These are phyloP conservation scores for Globisporangium paroecandrum DNA, from an alignment of 352 stramenopile species.

Conservation along the genomic window DNA sequence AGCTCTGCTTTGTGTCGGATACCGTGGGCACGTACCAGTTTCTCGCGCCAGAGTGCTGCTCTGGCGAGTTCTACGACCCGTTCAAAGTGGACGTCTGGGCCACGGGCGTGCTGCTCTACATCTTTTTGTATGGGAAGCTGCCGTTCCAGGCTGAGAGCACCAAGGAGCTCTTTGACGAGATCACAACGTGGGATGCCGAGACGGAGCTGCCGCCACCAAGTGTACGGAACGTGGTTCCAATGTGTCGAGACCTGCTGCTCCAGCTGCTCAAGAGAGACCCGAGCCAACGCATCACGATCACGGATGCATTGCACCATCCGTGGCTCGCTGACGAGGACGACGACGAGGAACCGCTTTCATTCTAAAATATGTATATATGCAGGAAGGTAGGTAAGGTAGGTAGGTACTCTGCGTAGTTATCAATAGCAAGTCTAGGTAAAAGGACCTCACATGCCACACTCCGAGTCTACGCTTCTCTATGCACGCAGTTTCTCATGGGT, in stretches of 20 bases:
- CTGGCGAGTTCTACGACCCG: conserved; percentile 76
- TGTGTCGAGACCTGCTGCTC: conserved; percentile 46
- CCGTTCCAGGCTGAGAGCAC: conserved; percentile 74
- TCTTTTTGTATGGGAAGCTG: conserved; percentile 81
- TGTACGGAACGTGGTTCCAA: conserved; percentile 21
- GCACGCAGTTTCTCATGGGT: not conserved
- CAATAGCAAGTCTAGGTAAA: not conserved
- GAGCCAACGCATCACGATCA: conserved; percentile 46
- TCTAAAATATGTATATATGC: conserved; percentile 31
- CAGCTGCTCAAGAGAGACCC: conserved; percentile 53
- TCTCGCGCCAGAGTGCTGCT: conserved; percentile 84
- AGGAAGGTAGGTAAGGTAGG: not conserved
- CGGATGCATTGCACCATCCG: conserved; percentile 47
- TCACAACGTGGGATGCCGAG: conserved; percentile 35
- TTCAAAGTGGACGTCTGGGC: conserved; percentile 87
- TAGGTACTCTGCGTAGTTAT: not conserved
- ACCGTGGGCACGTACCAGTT: conserved; percentile 91
- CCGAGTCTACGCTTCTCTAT: not conserved
- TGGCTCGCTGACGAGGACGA: conserved; percentile 47
- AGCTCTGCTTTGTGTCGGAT: conserved; percentile 43
- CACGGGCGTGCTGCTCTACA: conserved; percentile 78
- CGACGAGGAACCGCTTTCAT: conserved; percentile 64
- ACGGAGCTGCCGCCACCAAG: conserved; percentile 29
- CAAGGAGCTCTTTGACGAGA: conserved; percentile 81
- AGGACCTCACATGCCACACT: not conserved